These are phyloP conservation scores for Neofusicoccum cordaticola DNA, from an alignment of 2,329 filamentous ascomycete species.

Conservation along the genomic window DNA sequence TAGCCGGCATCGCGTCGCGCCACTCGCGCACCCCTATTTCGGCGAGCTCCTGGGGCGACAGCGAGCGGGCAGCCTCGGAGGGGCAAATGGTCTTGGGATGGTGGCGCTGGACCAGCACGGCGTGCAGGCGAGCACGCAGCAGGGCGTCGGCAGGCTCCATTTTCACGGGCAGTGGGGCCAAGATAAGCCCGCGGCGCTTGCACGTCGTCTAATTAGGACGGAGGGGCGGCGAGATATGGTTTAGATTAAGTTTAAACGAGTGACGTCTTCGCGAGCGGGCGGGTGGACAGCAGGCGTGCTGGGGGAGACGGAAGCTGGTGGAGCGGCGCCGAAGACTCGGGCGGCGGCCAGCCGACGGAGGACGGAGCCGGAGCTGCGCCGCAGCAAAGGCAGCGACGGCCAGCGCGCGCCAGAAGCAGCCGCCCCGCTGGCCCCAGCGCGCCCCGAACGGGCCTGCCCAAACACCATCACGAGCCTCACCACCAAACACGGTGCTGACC, in stretches of 20 bases:
- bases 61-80: conserved; percentile 49
- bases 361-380: too few species aligned
- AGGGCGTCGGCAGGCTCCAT: background rate
- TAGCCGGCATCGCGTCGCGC: conserved; percentile 47
- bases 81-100: conserved; percentile 54
- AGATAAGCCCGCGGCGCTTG: background rate
- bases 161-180: background rate
- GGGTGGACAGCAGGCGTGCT: too few species aligned
- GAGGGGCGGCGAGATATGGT: background rate
- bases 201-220: background rate
- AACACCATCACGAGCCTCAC: background rate
- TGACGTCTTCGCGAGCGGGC: background rate
- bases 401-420: too few species aligned
- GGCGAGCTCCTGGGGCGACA: conserved; percentile 41
- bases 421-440: too few species aligned
- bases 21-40: conserved; percentile 33
- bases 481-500: background rate
- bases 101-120: conserved; percentile 30
- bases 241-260: conserved; percentile 12
- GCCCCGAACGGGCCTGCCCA: too few species aligned
- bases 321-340: too few species aligned
- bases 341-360: too few species aligned
- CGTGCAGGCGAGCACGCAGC: conserved; percentile 25
- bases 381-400: too few species aligned
- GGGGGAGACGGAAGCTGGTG: too few species aligned